Conservation (phyloP, 2,329 filamentous ascomycete species). For the Cladobotryum protrusum region DNA sequence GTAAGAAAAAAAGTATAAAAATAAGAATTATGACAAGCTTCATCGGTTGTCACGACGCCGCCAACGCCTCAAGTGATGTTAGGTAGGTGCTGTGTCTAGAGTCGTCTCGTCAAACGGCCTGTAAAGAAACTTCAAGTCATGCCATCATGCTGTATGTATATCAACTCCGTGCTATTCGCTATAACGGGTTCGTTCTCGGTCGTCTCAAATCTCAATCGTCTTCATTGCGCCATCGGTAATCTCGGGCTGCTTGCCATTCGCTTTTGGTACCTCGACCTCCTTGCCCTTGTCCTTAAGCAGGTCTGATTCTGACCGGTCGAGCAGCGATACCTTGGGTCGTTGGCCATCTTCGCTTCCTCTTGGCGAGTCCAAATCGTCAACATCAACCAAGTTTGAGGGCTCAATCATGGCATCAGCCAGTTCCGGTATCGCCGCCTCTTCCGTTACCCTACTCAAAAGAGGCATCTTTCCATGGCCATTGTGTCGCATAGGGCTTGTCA, state of each 20-base stretch:
- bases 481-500: conserved; percentile 55
- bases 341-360: conserved; percentile 40
- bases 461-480: conserved; percentile 62
- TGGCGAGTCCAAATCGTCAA: conserved; percentile 51
- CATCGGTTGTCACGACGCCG: conserved; percentile 13
- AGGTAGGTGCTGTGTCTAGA: conserved; percentile 11
- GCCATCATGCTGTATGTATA: conserved; percentile 16
- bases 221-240: conserved; percentile 50
- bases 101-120: conserved; percentile 6
- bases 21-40: conserved; percentile 13
- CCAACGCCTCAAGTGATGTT: conserved; percentile 12
- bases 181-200: neutral
- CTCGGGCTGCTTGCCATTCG: conserved; percentile 39
- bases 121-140: conserved; percentile 16
- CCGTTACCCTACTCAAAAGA: conserved; percentile 67
- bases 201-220: conserved; percentile 51
- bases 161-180: conserved; percentile 2
- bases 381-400: conserved; percentile 48
- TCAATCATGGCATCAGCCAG: conserved; percentile 33
- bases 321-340: conserved; percentile 25
- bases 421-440: conserved; percentile 50
- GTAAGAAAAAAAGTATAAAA: conserved; percentile 1
- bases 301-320: conserved; percentile 29
- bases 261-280: conserved; percentile 28
- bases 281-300: conserved; percentile 36